Conservation (phyloP, 345 rosid genomes). For the Cardamine occulta region DNA sequence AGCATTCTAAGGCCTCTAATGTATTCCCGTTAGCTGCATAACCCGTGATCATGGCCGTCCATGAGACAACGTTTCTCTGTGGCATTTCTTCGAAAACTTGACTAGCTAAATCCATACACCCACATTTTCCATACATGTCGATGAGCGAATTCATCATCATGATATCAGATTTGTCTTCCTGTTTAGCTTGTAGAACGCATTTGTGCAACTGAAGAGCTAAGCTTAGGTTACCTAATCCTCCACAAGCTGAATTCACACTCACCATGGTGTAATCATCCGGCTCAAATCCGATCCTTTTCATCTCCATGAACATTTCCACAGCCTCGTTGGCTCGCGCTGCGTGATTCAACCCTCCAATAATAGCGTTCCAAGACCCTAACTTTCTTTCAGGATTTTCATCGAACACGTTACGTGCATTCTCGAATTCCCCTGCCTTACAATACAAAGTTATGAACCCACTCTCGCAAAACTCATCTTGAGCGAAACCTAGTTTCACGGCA, state of each 20-base stretch:
- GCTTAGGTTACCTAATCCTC: constrained; percentile 65
- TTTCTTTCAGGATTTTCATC: constrained; percentile 73
- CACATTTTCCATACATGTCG: constrained; percentile 85
- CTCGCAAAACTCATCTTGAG: constrained; percentile 68
- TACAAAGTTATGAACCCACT: constrained; percentile 71
- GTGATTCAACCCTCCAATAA: constrained; percentile 67
- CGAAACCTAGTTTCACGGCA: constrained; percentile 60
- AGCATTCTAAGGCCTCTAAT: constrained; percentile 60
- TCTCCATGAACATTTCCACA: constrained; percentile 60
- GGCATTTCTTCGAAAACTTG: constrained; percentile 57
- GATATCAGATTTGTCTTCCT: constrained; percentile 48
- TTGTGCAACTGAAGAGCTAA: constrained; percentile 80
- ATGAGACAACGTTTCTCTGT: constrained; percentile 69
- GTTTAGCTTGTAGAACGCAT: constrained; percentile 61
- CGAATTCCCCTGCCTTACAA: constrained; percentile 55
- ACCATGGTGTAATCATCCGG: constrained; percentile 87
- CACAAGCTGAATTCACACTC: constrained; percentile 76
- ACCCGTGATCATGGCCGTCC: constrained; percentile 83
- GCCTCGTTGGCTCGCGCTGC: constrained; percentile 61
- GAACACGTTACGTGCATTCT: constrained; percentile 59
- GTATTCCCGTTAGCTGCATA: constrained; percentile 71
- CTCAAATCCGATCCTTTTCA: constrained; percentile 59
- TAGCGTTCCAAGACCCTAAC: constrained; percentile 89
- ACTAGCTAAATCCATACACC: constrained; percentile 75
- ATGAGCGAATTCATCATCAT: constrained; percentile 78